phyloP scores from a whole-genome alignment of 176 grass and related monocot species.

The Rhynchospora pubera region DNA sequence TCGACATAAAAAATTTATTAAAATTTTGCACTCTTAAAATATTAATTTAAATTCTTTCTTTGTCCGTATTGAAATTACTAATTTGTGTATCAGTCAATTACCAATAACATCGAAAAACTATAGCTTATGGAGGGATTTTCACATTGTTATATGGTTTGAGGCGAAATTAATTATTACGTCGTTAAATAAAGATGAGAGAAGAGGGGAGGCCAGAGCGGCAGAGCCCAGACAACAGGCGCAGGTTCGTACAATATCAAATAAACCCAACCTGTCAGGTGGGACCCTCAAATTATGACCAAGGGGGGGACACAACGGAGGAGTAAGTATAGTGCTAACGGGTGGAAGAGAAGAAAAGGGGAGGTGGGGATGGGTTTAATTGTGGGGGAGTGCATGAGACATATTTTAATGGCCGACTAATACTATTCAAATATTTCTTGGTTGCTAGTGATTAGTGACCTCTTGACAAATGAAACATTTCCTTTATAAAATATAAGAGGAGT shows the following conservation, averaged over 20 bases:
- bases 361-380: neutral
- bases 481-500: neutral
- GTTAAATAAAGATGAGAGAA: neutral
- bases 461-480: neutral
- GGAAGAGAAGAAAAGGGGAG: neutral
- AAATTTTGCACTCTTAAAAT: neutral
- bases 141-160: too few relatives aligned
- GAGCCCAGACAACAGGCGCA: slow-evolving; percentile 3
- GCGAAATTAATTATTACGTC: neutral
- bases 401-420: neutral
- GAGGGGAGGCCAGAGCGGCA: neutral
- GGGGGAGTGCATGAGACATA: neutral
- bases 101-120: neutral
- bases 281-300: neutral
- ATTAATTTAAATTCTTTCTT: neutral
- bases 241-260: slow-evolving; percentile 18
- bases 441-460: neutral
- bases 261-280: slow-evolving; percentile 14
- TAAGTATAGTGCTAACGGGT: slow-evolving; percentile 9
- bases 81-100: neutral
- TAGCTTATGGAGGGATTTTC: neutral
- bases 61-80: neutral
- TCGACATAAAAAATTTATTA: neutral
- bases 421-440: neutral
- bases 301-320: neutral